phyloP scores from a whole-genome alignment of 441 rosid genomes.

The Erodium trifolium region DNA sequence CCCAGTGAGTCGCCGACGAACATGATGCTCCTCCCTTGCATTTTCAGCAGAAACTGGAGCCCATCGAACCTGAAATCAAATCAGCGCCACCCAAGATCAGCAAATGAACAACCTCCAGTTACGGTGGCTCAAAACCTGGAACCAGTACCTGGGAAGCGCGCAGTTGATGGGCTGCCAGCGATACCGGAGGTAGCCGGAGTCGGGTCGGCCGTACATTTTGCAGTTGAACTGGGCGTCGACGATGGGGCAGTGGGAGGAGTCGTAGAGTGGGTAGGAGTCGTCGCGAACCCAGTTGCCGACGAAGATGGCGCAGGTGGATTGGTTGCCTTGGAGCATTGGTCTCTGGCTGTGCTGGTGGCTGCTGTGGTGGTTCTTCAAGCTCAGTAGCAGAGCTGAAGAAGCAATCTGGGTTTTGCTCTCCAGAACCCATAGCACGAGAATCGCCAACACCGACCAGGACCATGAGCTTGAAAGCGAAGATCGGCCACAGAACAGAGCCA shows the following conservation, averaged over 20 bases:
- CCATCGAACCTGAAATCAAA: constrained; percentile 50
- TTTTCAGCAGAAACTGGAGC: constrained; percentile 44
- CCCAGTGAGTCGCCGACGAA: constrained; percentile 89
- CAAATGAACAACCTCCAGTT: too few relatives aligned
- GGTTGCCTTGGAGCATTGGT: constrained; percentile 24
- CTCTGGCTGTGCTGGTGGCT: constrained; percentile 27
- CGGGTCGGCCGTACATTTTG: not conserved
- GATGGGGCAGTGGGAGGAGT: not conserved
- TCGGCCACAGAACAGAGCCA: too few relatives aligned
- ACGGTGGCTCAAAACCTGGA: not conserved
- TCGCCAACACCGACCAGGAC: too few relatives aligned
- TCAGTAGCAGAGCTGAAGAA: constrained; percentile 42
- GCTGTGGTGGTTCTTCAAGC: constrained; percentile 33
- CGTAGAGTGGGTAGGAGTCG: not conserved
- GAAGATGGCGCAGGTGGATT: constrained; percentile 12
- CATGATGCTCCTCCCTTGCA: constrained; percentile 68
- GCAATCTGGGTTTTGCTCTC: constrained; percentile 13
- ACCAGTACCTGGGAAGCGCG: not conserved
- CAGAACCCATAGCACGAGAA: too few relatives aligned
- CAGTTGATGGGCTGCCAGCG: not conserved
- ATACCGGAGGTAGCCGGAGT: not conserved
- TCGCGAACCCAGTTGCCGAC: constrained; percentile 7
- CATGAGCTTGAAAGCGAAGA: too few relatives aligned
- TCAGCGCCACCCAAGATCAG: too few relatives aligned
- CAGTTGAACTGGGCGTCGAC: not conserved